Evolutionary conservation across 208 protist genomes (phyloP), one percentile per base, ranked within the genome.

Genomic region (Trypanosomatidae sp.): DNA sequence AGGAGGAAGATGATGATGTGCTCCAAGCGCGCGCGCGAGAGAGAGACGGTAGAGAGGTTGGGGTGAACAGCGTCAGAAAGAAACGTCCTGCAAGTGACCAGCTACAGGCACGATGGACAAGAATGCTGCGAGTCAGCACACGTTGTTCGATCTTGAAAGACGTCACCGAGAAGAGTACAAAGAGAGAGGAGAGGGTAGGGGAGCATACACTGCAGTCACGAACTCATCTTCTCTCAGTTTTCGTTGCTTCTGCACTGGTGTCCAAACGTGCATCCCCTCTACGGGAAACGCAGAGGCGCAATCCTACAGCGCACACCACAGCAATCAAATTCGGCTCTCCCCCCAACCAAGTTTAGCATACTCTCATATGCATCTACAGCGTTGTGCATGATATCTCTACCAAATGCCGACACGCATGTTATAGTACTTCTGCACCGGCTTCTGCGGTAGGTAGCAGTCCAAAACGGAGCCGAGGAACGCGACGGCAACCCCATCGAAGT

Each of bases 381-480:
- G 22, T n/a, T 55, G 25, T 33, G 8, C 53, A 30, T 15, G 12
- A 13, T 17, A 1, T 17, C 6, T 25, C 12, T 50, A 94, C n/a
- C 85, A 62, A 71, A 91, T 69, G 3, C 91, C 91, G 22, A 58
- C 83, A 53, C 78, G 84, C 92, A 94, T 93, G 71, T 84, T 71
- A 60, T 92, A 89, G 74, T 96, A 96, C 30, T 49, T 58, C 15
- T 83, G 71, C n/a, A 91, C 62, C 2, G 92, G 80, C 59, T 91
- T 93, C 62, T 85, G 81, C 0, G 92, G 92, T 0, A 94, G 58
- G 67, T 92, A 93, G 73, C 92, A 94, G 69, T 96, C 92, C 80
- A 96, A 83, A 52, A 96, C 74, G 19, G 92, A 92, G 25, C 92
- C 92, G 25, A 93, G 52, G 33, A 94, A 77, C 0, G 89, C 92